Percentiles rank a stretch among this genome's conserved stretches.
Conservation (phyloP, 2,329 filamentous ascomycete genomes). For the Ascochyta rabiei region DNA sequence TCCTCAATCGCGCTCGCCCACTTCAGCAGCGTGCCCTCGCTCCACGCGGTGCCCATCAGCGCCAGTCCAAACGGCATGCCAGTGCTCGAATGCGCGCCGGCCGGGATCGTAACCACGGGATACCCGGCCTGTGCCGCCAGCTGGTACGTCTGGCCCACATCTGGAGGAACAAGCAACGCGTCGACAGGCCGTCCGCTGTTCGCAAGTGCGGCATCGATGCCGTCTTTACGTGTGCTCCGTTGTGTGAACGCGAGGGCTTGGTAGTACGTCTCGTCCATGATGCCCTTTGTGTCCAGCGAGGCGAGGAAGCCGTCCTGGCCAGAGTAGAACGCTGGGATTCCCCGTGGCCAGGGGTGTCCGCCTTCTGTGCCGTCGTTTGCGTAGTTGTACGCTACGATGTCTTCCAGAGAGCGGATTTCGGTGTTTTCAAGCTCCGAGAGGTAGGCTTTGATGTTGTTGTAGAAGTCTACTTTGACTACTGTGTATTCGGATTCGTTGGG, state of each 20-base stretch:
- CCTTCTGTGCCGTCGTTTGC: conserved; percentile 71
- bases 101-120: conserved; percentile 72
- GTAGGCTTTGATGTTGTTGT: conserved; percentile 69
- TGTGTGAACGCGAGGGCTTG: conserved; percentile 69
- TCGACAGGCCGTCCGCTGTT: conserved; percentile 56
- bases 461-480: conserved; percentile 73
- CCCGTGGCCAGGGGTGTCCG: conserved; percentile 59
- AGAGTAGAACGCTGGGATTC: conserved; percentile 59
- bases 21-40: conserved; percentile 62
- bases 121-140: conserved; percentile 78
- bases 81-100: conserved; percentile 57
- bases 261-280: conserved; percentile 68
- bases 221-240: conserved; percentile 64
- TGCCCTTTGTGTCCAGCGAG: conserved; percentile 65
- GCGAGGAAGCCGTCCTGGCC: conserved; percentile 75
- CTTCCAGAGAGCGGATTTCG: conserved; percentile 28
- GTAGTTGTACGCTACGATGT: conserved; percentile 48
- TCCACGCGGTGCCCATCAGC: conserved; percentile 65
- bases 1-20: conserved; percentile 61
- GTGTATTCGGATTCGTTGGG: conserved; percentile 78
- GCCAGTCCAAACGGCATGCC: conserved; percentile 55
- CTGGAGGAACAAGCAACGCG: conserved; percentile 70
- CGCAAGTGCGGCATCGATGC: conserved; percentile 71
- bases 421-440: conserved; percentile 65
- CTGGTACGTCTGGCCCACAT: conserved; percentile 71